These are phyloP conservation scores for Salinomyces thailandicus DNA, from an alignment of 2,329 filamentous ascomycete species.

Conservation along the genomic window DNA sequence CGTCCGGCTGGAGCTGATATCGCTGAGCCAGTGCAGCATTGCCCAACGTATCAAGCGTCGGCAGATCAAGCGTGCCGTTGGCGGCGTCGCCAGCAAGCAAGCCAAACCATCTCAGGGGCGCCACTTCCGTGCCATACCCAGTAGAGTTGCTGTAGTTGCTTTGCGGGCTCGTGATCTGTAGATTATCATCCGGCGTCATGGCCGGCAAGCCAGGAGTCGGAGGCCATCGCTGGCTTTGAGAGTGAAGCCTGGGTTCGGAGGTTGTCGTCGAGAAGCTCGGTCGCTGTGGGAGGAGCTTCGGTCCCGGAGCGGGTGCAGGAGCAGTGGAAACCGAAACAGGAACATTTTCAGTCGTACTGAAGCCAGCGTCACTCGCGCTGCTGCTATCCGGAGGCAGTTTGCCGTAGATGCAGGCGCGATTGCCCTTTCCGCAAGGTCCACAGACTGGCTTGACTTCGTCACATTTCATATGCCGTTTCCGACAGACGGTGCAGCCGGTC, in stretches of 20 bases:
- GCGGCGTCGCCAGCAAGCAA: slow-evolving; percentile 36
- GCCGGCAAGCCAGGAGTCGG: slow-evolving; percentile 4
- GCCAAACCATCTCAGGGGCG: slow-evolving; percentile 41
- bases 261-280: not conserved
- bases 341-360: slow-evolving; percentile 1
- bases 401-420: slow-evolving; percentile 33
- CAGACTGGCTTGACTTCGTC: slow-evolving; percentile 38
- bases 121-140: slow-evolving; percentile 28
- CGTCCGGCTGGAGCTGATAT: slow-evolving; percentile 13
- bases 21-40: slow-evolving; percentile 16
- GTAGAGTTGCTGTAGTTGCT: slow-evolving; percentile 20
- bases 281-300: not conserved
- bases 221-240: slow-evolving; percentile 4
- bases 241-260: not conserved
- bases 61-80: slow-evolving; percentile 15
- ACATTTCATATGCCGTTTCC: slow-evolving; percentile 40
- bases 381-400: not conserved
- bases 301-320: not conserved
- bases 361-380: not conserved
- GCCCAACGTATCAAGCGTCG: slow-evolving; percentile 15
- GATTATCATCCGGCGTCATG: slow-evolving; percentile 5
- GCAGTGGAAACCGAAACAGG: not conserved
- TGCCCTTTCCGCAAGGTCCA: slow-evolving; percentile 34
- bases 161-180: slow-evolving; percentile 16
- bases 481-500: slow-evolving; percentile 19